Evolutionary conservation across 2,329 filamentous ascomycete genomes (phyloP).

Genomic region (Nigrospora sphaerica): DNA sequence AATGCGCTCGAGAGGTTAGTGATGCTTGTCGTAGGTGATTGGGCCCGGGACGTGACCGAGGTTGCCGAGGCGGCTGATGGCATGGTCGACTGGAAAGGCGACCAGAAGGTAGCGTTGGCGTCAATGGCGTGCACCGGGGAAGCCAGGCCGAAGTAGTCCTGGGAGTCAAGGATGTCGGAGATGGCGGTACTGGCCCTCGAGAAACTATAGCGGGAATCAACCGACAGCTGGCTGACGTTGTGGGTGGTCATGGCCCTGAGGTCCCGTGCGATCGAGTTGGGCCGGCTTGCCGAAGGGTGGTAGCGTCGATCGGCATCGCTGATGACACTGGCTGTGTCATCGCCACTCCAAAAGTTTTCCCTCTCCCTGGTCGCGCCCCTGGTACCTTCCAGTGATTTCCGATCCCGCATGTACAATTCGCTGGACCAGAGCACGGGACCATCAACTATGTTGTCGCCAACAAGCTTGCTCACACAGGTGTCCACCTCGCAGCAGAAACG

Average conservation of each 20-base stretch:
- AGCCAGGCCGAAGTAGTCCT: slow-evolving; percentile 62
- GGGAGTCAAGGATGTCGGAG: slow-evolving; percentile 61
- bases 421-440: slow-evolving; percentile 90
- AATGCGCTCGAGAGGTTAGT: slow-evolving; percentile 48
- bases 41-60: slow-evolving; percentile 35
- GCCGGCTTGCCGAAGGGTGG: slow-evolving; percentile 32
- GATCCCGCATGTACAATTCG: slow-evolving; percentile 76
- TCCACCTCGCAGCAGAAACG: slow-evolving; percentile 88
- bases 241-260: slow-evolving; percentile 50
- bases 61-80: slow-evolving; percentile 56
- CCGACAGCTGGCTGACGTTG: slow-evolving; percentile 62
- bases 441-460: slow-evolving; percentile 76
- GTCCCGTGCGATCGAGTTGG: slow-evolving; percentile 48
- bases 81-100: slow-evolving; percentile 67
- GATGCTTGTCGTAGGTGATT: slow-evolving; percentile 56
- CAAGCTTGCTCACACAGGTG: slow-evolving; percentile 75
- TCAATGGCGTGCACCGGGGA: slow-evolving; percentile 68
- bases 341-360: slow-evolving; percentile 36
- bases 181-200: slow-evolving; percentile 49
- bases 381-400: slow-evolving; percentile 47
- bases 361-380: slow-evolving; percentile 32
- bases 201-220: slow-evolving; percentile 60
- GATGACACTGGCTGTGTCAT: slow-evolving; percentile 46
- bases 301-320: slow-evolving; percentile 49
- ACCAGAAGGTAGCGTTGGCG: slow-evolving; percentile 80